Percentiles rank a stretch among this genome's conserved stretches.
Conservation (phyloP, 768 basidiomycete genomes). For the button mushroom (Agaricus bisporus) region DNA sequence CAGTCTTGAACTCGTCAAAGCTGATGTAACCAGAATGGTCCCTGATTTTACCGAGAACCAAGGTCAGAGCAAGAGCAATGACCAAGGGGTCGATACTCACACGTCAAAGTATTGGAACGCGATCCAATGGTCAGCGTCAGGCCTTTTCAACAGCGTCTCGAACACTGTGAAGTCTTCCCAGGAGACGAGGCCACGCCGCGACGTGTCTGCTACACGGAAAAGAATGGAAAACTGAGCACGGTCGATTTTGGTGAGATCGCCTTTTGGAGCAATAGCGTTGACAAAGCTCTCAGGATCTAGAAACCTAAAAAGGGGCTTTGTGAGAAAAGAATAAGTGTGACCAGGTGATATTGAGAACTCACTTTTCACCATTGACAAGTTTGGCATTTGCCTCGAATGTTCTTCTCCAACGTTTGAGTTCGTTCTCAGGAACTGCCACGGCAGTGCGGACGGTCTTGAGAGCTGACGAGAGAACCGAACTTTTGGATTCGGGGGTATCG, state of each 20-base stretch:
- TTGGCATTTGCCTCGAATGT: conserved; percentile 84
- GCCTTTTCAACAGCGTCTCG: conserved; percentile 86
- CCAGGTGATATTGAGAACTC: conserved; percentile 24
- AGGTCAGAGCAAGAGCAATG: conserved; percentile 1
- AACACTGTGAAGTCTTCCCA: conserved; percentile 98
- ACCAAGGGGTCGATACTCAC: conserved; percentile 42
- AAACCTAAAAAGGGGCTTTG: conserved; percentile 45
- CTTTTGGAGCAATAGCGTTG: conserved; percentile 87
- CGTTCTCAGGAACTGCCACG: conserved; percentile 69
- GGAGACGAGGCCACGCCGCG: conserved; percentile 69
- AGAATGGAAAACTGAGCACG: conserved; percentile 86
- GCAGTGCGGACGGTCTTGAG: conserved; percentile 62
- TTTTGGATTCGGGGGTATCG: conserved; percentile 40
- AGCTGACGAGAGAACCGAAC: conserved; percentile 44
- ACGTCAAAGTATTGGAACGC: conserved; percentile 95
- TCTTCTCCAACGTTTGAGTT: conserved; percentile 84
- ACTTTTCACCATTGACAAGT: conserved; percentile 77
- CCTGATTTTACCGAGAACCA: conserved; percentile 30
- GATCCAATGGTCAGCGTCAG: conserved; percentile 96
- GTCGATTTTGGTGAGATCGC: conserved; percentile 80
- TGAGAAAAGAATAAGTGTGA: conserved; percentile 17
- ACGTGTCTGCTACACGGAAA: conserved; percentile 82
- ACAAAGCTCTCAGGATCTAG: conserved; percentile 87
- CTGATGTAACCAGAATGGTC: conserved; percentile 90
- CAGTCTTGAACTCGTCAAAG: conserved; percentile 92